Evolutionary conservation across 2,329 filamentous ascomycete species (phyloP).

Genomic region (Emmonsiellopsis sp.): DNA sequence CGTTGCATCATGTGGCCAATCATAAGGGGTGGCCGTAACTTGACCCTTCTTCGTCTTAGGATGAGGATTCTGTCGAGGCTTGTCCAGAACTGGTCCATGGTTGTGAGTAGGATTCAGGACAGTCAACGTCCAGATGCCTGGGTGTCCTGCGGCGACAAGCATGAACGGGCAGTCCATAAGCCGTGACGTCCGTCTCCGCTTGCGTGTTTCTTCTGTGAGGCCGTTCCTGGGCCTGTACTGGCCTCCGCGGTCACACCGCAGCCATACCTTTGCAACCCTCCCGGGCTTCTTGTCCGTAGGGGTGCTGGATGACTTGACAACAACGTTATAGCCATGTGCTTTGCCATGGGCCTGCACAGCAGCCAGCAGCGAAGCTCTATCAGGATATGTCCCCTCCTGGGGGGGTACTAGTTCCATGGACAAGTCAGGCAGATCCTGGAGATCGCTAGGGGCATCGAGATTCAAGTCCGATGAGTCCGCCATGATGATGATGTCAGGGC

Average conservation of each 20-base stretch:
- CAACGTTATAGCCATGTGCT: slow-evolving; percentile 35
- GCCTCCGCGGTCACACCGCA: slow-evolving; percentile 36
- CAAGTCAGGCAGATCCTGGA: slow-evolving; percentile 36
- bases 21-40: slow-evolving; percentile 31
- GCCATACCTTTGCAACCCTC: slow-evolving; percentile 35
- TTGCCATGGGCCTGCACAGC: slow-evolving; percentile 34
- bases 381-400: slow-evolving; percentile 35
- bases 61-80: slow-evolving; percentile 30
- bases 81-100: slow-evolving; percentile 33
- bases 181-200: slow-evolving; percentile 33
- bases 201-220: slow-evolving; percentile 36
- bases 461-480: slow-evolving; percentile 34
- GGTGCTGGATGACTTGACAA: slow-evolving; percentile 37
- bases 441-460: slow-evolving; percentile 35
- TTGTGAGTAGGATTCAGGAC: slow-evolving; percentile 34
- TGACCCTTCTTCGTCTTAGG: slow-evolving; percentile 37
- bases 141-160: slow-evolving; percentile 34
- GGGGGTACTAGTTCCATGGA: slow-evolving; percentile 33
- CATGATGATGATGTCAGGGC: slow-evolving; percentile 22
- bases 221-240: slow-evolving; percentile 37
- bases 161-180: slow-evolving; percentile 38
- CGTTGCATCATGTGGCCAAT: slow-evolving; percentile 38
- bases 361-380: slow-evolving; percentile 29
- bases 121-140: slow-evolving; percentile 35
- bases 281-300: slow-evolving; percentile 37